phyloP scores from a whole-genome alignment of 2,329 filamentous ascomycete species.

The Apiospora sp. region DNA sequence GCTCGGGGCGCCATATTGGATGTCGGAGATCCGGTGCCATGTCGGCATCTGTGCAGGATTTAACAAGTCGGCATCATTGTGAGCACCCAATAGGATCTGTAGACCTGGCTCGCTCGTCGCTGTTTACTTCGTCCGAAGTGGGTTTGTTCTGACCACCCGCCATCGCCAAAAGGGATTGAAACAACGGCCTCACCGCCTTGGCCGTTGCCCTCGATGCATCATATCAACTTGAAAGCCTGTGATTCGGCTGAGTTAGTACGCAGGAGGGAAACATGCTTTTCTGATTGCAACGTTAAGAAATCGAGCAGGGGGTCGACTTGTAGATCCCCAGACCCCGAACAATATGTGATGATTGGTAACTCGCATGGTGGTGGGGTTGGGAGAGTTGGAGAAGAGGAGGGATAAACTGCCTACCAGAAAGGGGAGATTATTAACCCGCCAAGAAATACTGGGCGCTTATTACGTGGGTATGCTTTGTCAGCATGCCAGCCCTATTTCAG shows the following conservation, averaged over 20 bases:
- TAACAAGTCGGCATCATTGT: not conserved
- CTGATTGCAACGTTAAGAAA: not conserved
- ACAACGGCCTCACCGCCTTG: not conserved
- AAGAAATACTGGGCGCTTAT: not conserved
- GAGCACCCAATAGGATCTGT: not conserved
- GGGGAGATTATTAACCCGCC: slow-evolving; percentile 9
- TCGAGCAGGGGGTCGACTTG: not conserved
- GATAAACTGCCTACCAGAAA: not conserved
- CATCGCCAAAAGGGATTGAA: not conserved
- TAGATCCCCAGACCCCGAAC: not conserved
- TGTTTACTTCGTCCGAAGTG: not conserved
- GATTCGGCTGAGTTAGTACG: not conserved
- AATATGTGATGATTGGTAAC: not conserved
- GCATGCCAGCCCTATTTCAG: slow-evolving; percentile 10
- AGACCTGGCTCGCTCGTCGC: not conserved
- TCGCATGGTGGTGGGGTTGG: not conserved
- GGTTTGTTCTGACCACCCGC: not conserved
- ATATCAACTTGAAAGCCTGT: not conserved
- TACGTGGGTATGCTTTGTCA: slow-evolving; percentile 18
- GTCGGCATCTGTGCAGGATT: not conserved
- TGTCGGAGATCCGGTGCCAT: not conserved
- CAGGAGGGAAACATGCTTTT: not conserved
- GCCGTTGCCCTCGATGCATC: not conserved
- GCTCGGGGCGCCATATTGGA: not conserved
- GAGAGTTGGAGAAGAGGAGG: not conserved